A percentile compares a stretch with the other conserved stretches of the same genome.
Evolutionary conservation across 371 early-diverging fungal genomes (phyloP).

Genomic region (Mucor piriformis): DNA sequence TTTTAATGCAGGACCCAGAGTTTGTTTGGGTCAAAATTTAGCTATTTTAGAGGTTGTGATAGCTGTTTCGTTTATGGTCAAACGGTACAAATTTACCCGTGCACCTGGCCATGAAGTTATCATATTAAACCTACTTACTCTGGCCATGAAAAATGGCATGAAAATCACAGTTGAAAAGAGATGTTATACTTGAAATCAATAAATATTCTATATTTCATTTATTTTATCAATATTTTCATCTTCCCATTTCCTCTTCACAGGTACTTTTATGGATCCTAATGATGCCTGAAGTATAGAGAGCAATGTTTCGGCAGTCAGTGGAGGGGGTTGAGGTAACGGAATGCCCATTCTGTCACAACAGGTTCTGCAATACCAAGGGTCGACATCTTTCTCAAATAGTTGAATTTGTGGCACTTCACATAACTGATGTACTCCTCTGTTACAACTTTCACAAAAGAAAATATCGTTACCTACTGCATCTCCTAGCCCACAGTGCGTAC

Average conservation of each 20-base stretch:
- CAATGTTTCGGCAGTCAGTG: background rate
- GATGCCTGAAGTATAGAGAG: background rate
- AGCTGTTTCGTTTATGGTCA: slow-evolving; percentile 35
- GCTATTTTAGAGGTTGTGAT: slow-evolving; percentile 49
- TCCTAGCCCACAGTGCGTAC: slow-evolving; percentile 42
- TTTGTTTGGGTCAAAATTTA: slow-evolving; percentile 62
- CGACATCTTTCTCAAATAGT: slow-evolving; percentile 37
- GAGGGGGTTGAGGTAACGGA: slow-evolving; percentile 26
- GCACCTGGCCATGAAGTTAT: slow-evolving; percentile 42
- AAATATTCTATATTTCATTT: background rate
- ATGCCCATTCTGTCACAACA: slow-evolving; percentile 32
- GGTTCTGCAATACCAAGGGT: slow-evolving; percentile 54
- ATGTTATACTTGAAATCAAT: background rate
- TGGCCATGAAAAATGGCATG: slow-evolving; percentile 58
- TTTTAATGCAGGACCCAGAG: slow-evolving; percentile 69
- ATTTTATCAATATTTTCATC: background rate
- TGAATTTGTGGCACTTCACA: slow-evolving; percentile 48
- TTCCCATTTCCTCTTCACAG: background rate
- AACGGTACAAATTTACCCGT: slow-evolving; percentile 43
- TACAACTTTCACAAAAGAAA: slow-evolving; percentile 49
- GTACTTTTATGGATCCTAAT: background rate
- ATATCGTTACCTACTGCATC: slow-evolving; percentile 46
- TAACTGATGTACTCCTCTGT: slow-evolving; percentile 47
- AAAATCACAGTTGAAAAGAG: slow-evolving; percentile 38
- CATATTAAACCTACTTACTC: slow-evolving; percentile 38